A percentile compares a stretch with the other conserved stretches of the same genome.
These are phyloP conservation scores for Aciculoconidium aculeatum DNA, from an alignment of 805 yeast genomes.

Conservation along the genomic window DNA sequence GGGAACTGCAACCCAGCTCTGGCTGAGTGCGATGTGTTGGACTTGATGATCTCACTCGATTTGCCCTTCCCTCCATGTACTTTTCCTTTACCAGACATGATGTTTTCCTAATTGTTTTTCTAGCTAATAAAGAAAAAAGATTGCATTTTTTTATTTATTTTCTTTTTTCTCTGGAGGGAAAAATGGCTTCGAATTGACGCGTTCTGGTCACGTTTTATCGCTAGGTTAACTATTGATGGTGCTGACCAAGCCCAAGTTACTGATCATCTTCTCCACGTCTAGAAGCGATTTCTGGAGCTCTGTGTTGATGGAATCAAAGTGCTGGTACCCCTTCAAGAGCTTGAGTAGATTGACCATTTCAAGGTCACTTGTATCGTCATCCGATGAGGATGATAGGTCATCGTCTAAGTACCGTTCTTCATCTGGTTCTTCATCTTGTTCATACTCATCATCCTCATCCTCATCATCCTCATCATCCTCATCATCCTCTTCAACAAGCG, in stretches of 20 bases:
- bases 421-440: conserved; percentile 7
- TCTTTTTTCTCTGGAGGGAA: conserved; percentile 2
- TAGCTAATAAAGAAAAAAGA: conserved; percentile 2
- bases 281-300: conserved; percentile 51
- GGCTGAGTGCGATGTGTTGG: conserved; percentile 83
- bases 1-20: conserved; percentile 96
- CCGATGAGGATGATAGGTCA: conserved; percentile 1
- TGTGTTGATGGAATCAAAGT: conserved; percentile 66
- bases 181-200: not conserved
- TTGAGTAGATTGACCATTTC: conserved; percentile 36
- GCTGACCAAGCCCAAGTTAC: conserved; percentile 30
- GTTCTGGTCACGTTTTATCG: not conserved
- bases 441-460: conserved; percentile 6
- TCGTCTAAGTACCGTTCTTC: conserved; percentile 11
- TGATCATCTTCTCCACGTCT: conserved; percentile 48
- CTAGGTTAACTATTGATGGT: conserved; percentile 25
- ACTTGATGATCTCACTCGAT: conserved; percentile 65
- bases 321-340: conserved; percentile 46
- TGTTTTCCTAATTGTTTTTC: too few relatives aligned
- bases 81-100: conserved; percentile 83
- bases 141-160: conserved; percentile 5
- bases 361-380: conserved; percentile 14
- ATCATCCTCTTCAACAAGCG: too few relatives aligned
- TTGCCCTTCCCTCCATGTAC: conserved; percentile 97
- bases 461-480: conserved; percentile 6